Evolutionary conservation across 805 yeast species (phyloP).

Genomic region (Ogataea dorogensis): DNA sequence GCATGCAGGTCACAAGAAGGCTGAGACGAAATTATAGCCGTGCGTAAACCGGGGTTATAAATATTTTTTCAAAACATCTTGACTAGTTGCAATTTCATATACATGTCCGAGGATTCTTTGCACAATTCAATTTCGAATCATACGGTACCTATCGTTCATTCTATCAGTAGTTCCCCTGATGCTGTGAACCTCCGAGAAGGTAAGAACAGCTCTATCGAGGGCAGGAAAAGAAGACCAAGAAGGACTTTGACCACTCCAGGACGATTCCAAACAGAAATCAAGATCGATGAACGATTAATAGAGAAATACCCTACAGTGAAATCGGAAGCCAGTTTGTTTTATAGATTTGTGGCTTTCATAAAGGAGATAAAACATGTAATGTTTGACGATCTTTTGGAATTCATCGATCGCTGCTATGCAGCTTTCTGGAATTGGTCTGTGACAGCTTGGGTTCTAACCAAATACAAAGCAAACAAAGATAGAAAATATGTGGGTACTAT

Average conservation of each 20-base stretch:
- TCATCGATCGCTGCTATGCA: conserved; percentile 15
- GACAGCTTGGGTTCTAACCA: conserved; percentile 11
- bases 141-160: conserved; percentile 1
- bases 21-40: no score
- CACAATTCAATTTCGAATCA: conserved; percentile 1
- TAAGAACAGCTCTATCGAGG: background rate
- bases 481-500: conserved; percentile 12
- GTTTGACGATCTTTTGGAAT: conserved; percentile 15
- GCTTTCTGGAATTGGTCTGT: conserved; percentile 12
- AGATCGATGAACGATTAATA: conserved; percentile 14
- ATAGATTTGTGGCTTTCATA: conserved; percentile 14
- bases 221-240: conserved; percentile 1
- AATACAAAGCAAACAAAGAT: conserved; percentile 15
- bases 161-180: background rate
- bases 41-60: no score
- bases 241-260: conserved; percentile 17
- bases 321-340: conserved; percentile 17
- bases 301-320: conserved; percentile 14
- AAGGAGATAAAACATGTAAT: conserved; percentile 10
- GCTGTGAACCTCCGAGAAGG: background rate
- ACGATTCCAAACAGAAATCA: conserved; percentile 16
- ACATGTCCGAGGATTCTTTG: conserved; percentile 2
- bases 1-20: no score
- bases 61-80: background rate
- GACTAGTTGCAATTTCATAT: background rate